Evolutionary conservation across 192 early-diverging fungal species (phyloP), one percentile per base, ranked within the genome.

Genomic region (Entomortierella parvispora): DNA sequence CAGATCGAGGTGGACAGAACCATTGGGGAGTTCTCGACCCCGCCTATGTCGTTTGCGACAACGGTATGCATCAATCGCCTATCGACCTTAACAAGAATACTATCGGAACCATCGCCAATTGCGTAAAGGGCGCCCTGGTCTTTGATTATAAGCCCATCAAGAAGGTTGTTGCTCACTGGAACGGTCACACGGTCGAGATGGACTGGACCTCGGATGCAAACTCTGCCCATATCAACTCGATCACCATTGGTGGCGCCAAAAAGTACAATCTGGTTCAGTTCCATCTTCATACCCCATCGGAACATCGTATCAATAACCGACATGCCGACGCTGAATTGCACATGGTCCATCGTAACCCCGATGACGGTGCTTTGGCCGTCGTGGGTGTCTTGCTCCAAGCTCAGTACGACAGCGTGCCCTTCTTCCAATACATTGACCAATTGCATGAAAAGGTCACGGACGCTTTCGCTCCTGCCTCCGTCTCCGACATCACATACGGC

Each of bases 221-320:
- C 23, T 15, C 55, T 14, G 44, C 62, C 0, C 34, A 65, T 31
- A 45, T 28, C 20, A 58, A 71, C 34, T 46, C 61, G 10, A 54
- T 82, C 18, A 46, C 56, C 7, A 57, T 81, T 31, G 53, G n/a
- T n/a, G n/a, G 80, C 40, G 69, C 69, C n/a, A 58, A 69, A 34
- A 22, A 22, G 12, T 89, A 77, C 68, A 46, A 64, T 2, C 54
- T 90, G 50, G 15, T 34, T 18, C 79, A 87, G 32, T 88, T 91
- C 62, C 90, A 91, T 69, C 84, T 91, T 65, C 90, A 91, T 71
- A 68, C 80, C 2, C 89, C 90, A 4, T 84, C 85, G 5, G 89
- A 91, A 54, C 87, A 90, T 62, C 80, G 81, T 31, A 26, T 84
- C 51, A 28, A 82, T 15, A 62, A 66, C 34, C 29, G 26, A 25